A percentile compares a stretch with the other conserved stretches of the same genome.
Conservation (phyloP, 495 filamentous ascomycete species). For the Bombardia bombarda region DNA sequence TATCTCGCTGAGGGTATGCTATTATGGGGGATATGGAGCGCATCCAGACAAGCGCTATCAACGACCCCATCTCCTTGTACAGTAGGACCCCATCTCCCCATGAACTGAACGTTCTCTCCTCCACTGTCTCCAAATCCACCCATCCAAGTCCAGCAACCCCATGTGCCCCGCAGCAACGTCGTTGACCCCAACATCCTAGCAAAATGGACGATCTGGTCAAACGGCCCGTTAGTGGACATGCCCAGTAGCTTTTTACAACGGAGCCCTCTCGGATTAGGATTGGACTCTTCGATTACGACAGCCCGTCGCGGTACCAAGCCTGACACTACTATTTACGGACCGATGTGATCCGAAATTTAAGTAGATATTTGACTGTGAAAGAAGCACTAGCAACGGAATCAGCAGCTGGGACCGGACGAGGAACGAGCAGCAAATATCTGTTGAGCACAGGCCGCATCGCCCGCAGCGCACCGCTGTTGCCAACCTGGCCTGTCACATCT, state of each 20-base stretch:
- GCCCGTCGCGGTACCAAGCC: not conserved
- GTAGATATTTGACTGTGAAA: not conserved
- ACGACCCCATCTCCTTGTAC: too few species aligned
- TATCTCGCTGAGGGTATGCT: too few species aligned
- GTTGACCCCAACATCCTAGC: constrained; percentile 12
- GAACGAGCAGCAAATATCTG: constrained; percentile 7
- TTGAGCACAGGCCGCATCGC: constrained; percentile 5
- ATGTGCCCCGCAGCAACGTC: too few species aligned
- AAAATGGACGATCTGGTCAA: constrained; percentile 6
- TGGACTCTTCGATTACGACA: not conserved
- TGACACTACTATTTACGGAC: not conserved
- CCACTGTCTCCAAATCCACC: too few species aligned
- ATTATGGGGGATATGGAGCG: too few species aligned
- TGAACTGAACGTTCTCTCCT: too few species aligned
- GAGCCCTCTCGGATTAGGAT: not conserved
- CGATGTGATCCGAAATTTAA: constrained; percentile 3
- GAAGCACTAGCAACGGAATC: too few species aligned
- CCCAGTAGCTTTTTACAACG: constrained; percentile 3
- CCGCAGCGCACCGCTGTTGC: not conserved
- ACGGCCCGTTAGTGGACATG: constrained; percentile 14
- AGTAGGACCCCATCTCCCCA: too few species aligned
- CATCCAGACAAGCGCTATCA: too few species aligned
- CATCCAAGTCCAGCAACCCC: too few species aligned
- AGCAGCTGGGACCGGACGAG: too few species aligned
- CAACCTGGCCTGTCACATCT: too few species aligned